These are phyloP conservation scores for Pseudozyma sp. DNA, from an alignment of 1,284 basidiomycete genomes.

Conservation along the genomic window DNA sequence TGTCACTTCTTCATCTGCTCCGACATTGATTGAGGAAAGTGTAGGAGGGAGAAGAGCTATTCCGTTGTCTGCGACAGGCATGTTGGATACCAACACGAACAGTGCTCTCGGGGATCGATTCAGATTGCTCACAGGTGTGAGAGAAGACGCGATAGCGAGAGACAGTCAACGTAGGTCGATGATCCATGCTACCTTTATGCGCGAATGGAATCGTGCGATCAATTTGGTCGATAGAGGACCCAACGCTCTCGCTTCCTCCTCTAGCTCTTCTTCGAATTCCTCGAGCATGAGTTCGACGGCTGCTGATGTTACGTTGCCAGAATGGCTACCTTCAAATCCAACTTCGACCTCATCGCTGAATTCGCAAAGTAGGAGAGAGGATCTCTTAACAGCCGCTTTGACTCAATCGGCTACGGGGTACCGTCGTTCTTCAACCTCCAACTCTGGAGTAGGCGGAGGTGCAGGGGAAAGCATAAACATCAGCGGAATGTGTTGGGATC, in stretches of 20 bases:
- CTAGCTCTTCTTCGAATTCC: background rate
- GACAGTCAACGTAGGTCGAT: constrained; percentile 31
- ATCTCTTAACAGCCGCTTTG: constrained; percentile 8
- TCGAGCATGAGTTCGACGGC: too few species aligned
- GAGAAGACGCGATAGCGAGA: constrained; percentile 21
- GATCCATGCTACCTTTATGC: constrained; percentile 41
- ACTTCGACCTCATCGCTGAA: constrained; percentile 9
- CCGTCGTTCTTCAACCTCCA: constrained; percentile 6
- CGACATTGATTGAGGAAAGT: background rate
- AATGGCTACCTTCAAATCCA: constrained; percentile 9
- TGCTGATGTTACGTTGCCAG: constrained; percentile 3
- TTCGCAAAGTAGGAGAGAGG: constrained; percentile 3
- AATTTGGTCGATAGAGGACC: constrained; percentile 22
- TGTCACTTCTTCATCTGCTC: constrained; percentile 5
- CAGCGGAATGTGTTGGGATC: constrained; percentile 56
- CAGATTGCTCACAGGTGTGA: constrained; percentile 17
- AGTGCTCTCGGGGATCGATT: constrained; percentile 25
- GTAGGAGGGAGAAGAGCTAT: background rate
- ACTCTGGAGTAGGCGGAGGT: too few species aligned
- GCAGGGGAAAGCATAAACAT: constrained; percentile 24
- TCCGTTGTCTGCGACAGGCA: background rate
- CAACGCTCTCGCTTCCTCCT: background rate
- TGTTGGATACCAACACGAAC: constrained; percentile 3
- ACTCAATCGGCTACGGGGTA: background rate
- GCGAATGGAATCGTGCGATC: constrained; percentile 43